These are phyloP conservation scores for Puccinia hordei DNA, from an alignment of 1,284 basidiomycete genomes.

Conservation along the genomic window DNA sequence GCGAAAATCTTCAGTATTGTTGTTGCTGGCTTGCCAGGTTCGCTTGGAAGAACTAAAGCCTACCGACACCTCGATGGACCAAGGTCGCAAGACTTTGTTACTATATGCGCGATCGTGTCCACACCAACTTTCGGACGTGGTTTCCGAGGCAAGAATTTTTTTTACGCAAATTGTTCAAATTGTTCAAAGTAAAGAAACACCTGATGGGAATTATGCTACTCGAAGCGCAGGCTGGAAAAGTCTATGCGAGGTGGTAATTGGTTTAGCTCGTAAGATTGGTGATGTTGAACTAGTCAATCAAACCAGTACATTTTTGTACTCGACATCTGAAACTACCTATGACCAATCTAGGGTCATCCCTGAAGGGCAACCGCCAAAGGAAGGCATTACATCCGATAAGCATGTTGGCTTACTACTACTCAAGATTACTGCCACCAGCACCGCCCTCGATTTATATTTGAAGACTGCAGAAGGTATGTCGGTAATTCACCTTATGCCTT, in stretches of 20 bases:
- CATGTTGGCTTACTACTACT: constrained; percentile 30
- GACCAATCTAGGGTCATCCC: constrained; percentile 18
- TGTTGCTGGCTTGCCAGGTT: constrained; percentile 26
- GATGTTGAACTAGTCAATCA: constrained; percentile 41
- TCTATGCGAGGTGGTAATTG: constrained; percentile 42
- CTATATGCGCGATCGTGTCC: constrained; percentile 40
- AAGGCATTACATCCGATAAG: constrained; percentile 7
- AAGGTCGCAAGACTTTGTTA: constrained; percentile 43
- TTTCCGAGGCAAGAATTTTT: constrained; percentile 28
- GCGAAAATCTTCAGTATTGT: constrained; percentile 40
- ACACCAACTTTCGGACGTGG: constrained; percentile 16
- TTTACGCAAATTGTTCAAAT: constrained; percentile 40
- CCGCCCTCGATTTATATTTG: constrained; percentile 28
- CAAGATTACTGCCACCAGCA: constrained; percentile 27
- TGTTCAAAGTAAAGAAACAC: constrained; percentile 27
- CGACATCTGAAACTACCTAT: constrained; percentile 1
- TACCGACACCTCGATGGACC: constrained; percentile 32
- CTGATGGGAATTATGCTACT: constrained; percentile 9
- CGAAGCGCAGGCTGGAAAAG: constrained; percentile 41
- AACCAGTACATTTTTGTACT: constrained; percentile 32
- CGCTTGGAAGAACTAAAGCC: constrained; percentile 8
- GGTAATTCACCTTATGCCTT: not conserved
- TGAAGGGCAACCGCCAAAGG: constrained; percentile 10
- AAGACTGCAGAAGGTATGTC: constrained; percentile 40
- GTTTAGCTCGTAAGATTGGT: constrained; percentile 45